Percentiles rank a stretch among this genome's conserved stretches.
These are phyloP conservation scores for Lentinula aciculospora DNA, from an alignment of 768 basidiomycete species.

Conservation along the genomic window DNA sequence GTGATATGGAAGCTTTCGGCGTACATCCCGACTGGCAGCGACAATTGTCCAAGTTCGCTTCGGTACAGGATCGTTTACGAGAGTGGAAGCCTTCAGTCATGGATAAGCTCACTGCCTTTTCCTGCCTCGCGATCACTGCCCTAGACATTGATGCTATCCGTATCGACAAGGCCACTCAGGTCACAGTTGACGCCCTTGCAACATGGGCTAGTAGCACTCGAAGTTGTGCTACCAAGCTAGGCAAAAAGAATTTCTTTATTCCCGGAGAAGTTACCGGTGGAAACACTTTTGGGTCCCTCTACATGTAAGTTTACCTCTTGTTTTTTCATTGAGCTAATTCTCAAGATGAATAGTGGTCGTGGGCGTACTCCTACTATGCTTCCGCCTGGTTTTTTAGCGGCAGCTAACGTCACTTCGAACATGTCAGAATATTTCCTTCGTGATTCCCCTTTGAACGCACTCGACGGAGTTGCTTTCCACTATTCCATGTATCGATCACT, in stretches of 20 bases:
- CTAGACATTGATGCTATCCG: conserved; percentile 93
- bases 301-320: conserved; percentile 49
- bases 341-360: conserved; percentile 54
- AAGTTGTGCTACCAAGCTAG: conserved; percentile 64
- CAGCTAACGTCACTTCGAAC: conserved; percentile 58
- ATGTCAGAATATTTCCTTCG: conserved; percentile 80
- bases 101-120: conserved; percentile 70
- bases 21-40: conserved; percentile 44
- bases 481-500: conserved; percentile 90
- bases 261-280: conserved; percentile 94
- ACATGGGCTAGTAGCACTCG: conserved; percentile 72
- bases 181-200: conserved; percentile 77
- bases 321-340: background rate
- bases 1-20: conserved; percentile 97
- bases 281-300: conserved; percentile 82
- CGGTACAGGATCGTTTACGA: conserved; percentile 91
- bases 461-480: conserved; percentile 87
- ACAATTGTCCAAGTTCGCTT: conserved; percentile 38
- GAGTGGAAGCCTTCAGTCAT: conserved; percentile 86
- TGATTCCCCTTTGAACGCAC: conserved; percentile 49
- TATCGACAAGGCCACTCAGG: conserved; percentile 91
- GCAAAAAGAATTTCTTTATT: conserved; percentile 87
- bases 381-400: conserved; percentile 63
- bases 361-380: conserved; percentile 73
- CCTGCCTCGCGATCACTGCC: conserved; percentile 83